Evolutionary conservation across 2,329 filamentous ascomycete species (phyloP), one percentile per base, ranked within the genome.

Genomic region (Aspergillus chevalieri): DNA sequence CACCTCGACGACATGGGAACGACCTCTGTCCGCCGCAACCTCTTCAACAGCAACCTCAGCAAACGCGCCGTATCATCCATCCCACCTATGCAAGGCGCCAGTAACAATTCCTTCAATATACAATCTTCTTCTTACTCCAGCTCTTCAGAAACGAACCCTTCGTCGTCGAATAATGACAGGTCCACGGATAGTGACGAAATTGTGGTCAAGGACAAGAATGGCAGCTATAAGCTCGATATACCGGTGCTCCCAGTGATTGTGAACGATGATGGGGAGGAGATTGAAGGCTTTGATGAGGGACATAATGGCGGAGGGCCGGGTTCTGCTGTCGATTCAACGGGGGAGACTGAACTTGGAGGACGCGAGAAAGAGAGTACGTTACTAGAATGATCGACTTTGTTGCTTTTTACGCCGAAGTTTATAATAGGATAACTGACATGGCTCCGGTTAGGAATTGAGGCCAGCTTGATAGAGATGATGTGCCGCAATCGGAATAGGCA

Each of bases 261-360:
- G n/a, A 61, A 66, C 12, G 68, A 70, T 24, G 66, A 70, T 45
- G 69, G 62, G 3, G 71, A 72, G 33, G 71, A 69, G 28, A 64
- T 71, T 55, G 72, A 74, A 39, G 68, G 66, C 21, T 65, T 65
- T 14, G 72, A 78, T 14, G 78, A 80, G 47, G 77, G 79, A 56
- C 62, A 76, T 76, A 46, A 71, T 70, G 50, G 76, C 74, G 21
- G 68, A 78, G 43, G 84, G 24, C 51, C 55, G 84, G 57, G 79
- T 83, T 49, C 75, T 73, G 57, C 79, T 83, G 65, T 77, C 66
- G 51, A 80, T 43, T 48, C 83, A 63, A 78, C 77, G 77, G 73
- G 49, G 19, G 57, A 56, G 38, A 55, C 56, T 14, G 65, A 61
- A 15, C 56, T 63, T 9, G 60, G 54, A 48, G 64, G 59, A 50